Percentiles rank a stretch among this genome's conserved stretches.
Evolutionary conservation across 2,329 filamentous ascomycete species (phyloP).

Genomic region (Massarina eburnea): DNA sequence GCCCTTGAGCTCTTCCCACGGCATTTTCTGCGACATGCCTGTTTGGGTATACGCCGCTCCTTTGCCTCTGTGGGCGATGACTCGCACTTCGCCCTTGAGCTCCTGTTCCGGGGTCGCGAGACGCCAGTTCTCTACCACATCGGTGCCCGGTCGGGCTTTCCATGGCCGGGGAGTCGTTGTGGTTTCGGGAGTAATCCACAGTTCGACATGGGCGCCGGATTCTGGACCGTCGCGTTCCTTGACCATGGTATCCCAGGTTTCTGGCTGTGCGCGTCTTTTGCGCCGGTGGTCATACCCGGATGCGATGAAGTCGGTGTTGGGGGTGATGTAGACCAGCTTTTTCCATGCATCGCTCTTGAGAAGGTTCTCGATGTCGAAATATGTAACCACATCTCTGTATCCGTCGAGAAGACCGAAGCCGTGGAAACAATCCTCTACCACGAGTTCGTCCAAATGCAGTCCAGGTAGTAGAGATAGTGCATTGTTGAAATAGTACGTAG

Average conservation of each 20-base stretch:
- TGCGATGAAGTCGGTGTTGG: slow-evolving; percentile 38
- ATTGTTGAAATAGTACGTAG: slow-evolving; percentile 35
- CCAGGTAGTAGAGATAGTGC: slow-evolving; percentile 36
- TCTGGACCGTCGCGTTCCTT: slow-evolving; percentile 32
- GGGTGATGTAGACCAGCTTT: slow-evolving; percentile 34
- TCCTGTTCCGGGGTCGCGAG: slow-evolving; percentile 32
- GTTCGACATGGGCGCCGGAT: slow-evolving; percentile 33
- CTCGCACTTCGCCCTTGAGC: slow-evolving; percentile 34
- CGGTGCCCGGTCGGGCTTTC: slow-evolving; percentile 33
- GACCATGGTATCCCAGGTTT: slow-evolving; percentile 32
- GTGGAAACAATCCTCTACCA: slow-evolving; percentile 40
- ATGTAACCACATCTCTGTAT: slow-evolving; percentile 39
- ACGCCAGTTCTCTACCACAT: slow-evolving; percentile 29
- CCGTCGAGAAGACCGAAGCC: slow-evolving; percentile 36
- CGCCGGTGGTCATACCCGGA: slow-evolving; percentile 34
- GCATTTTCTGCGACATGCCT: slow-evolving; percentile 26
- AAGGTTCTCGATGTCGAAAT: slow-evolving; percentile 36
- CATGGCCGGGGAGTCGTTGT: slow-evolving; percentile 20
- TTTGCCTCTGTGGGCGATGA: slow-evolving; percentile 34
- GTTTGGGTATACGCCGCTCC: slow-evolving; percentile 26
- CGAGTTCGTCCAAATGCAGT: slow-evolving; percentile 32
- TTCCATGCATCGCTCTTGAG: slow-evolving; percentile 38
- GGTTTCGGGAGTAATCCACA: slow-evolving; percentile 31
- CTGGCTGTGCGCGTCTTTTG: slow-evolving; percentile 31
- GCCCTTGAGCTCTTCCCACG: slow-evolving; percentile 36